These are phyloP conservation scores for Lipomyces spencermartinsiae DNA, from an alignment of 805 yeast species.

Conservation along the genomic window DNA sequence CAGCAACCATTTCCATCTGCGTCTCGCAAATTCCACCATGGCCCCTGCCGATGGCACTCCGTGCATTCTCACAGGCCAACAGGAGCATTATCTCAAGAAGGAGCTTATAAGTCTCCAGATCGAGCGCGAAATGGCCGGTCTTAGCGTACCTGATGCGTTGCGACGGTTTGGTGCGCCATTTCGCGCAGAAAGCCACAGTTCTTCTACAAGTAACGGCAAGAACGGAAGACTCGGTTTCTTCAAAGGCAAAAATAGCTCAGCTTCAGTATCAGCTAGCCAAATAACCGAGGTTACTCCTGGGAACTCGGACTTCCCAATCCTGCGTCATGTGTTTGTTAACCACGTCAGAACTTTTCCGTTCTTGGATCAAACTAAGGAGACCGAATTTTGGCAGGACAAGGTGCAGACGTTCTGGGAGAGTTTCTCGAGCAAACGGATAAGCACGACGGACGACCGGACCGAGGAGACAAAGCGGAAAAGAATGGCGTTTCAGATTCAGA, in stretches of 20 bases:
- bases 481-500: constrained; percentile 63
- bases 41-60: background rate
- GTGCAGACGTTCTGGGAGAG: constrained; percentile 84
- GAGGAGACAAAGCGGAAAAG: constrained; percentile 75
- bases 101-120: constrained; percentile 72
- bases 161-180: constrained; percentile 83
- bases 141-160: constrained; percentile 68
- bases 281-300: constrained; percentile 35
- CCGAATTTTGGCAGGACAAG: constrained; percentile 77
- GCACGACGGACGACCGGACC: constrained; percentile 75
- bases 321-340: constrained; percentile 67
- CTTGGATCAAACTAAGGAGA: constrained; percentile 56
- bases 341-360: constrained; percentile 79
- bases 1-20: background rate
- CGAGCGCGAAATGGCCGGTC: constrained; percentile 62
- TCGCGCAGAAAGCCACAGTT: constrained; percentile 40
- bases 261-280: background rate
- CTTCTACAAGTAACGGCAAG: background rate
- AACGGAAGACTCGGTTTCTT: constrained; percentile 5
- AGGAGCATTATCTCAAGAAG: constrained; percentile 88
- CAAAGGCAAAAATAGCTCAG: constrained; percentile 1
- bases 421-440: constrained; percentile 72
- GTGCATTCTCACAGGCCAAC: constrained; percentile 58
- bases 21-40: background rate
- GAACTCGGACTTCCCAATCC: constrained; percentile 64